Base-by-base conservation (phyloP, 2,329 filamentous ascomycete species). In the Arthrobotrys entomopaga region DNA sequence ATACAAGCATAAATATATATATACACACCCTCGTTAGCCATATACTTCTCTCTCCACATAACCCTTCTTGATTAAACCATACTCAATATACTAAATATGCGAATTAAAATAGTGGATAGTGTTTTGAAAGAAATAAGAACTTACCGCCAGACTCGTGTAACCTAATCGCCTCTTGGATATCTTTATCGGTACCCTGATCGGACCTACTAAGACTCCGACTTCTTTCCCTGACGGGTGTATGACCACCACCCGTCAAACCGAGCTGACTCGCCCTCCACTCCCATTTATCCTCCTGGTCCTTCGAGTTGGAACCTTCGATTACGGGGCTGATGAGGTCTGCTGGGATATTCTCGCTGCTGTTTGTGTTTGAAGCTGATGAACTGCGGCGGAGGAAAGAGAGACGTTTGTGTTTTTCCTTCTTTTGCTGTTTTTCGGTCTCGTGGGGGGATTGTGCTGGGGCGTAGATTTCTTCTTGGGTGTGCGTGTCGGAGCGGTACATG, bases 101-200 rank as follows among this genome's bases (percentile, higher is more conserved):
- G 8, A 6, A 22, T 20, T 5, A 50, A 16, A 16, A 57, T 65
- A 52, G 48, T 66, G 49, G 43, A 46, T 53, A n/a, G n/a, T 11
- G 59, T 61, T 50, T 63, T 52, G 56, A 54, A 46, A n/a, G 57
- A 49, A 50, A n/a, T n/a, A n/a, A 58, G 24, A 22, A 63, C 81
- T 77, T 78, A 86, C 85, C 83, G 67, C 94, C 94, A 53, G 85
- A 86, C 82, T 99, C 95, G 81, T 99, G 95, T 77, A 98, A 85
- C 75, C 90, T 87, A 80, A 99, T 99, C n/a, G 95, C 95, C 82
- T 96, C 90, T 82, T 97, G 94, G 70, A 99, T 97, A 70, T 86
- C 85, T 80, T 90, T 72, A 77, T 64, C 78, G 69, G 53, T 79
- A 67, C 54, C 72, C 72, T 77, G 78, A 78, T 65, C 65, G 77